Base-by-base conservation (phyloP, 1,284 basidiomycete genomes). In the Leccinum pachyderme region DNA sequence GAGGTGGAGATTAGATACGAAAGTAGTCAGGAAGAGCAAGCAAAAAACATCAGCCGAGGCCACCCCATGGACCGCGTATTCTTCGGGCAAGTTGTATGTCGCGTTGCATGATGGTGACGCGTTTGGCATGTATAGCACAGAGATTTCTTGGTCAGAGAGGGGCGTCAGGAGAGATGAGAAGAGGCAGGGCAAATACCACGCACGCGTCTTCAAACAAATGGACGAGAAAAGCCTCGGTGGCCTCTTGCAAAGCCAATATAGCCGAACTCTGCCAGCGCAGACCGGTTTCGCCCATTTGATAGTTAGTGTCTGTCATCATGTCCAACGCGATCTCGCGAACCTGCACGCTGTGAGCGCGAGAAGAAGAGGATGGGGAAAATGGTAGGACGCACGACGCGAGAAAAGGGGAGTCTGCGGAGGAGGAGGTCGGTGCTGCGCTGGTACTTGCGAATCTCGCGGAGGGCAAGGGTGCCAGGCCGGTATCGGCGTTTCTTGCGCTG, bases 91-190 rank as follows among this genome's bases (percentile, higher is more conserved):
- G 87, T 63, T 97, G 94, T 61, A 99, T 96, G 70, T 99, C 97
- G 61, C 91, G 84, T 60, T 94, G 92, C 95, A 98, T 98, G 66
- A 99, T 90, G 7, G 97, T 99, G 12, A 99, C 97, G 66, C 96
- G 89, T 75, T 97, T 98, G 28, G 97, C 96, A 71, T 99, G 97
- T 60, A 99, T 92, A 5, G 97, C 95, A 69, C 95, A 97, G 46
- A 98, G 75, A 72, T 98, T 98, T 47, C 90, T 39, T 39, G 18
- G 18, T 18, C 18, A 18, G 33, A 12, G 18, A 39, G 41, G 55
- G 41, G 43, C 53, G 44, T 59, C 52, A 47, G 25, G 48, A 50
- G 48, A 51, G 49, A 41, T 28, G 45, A 28, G 12, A 1, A 31
- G 27, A 47, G 46, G 29, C 22, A 51, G 32, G 12, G 22, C 45